Base-by-base conservation (phyloP, 1,284 basidiomycete genomes). In the Athelia sp. region DNA sequence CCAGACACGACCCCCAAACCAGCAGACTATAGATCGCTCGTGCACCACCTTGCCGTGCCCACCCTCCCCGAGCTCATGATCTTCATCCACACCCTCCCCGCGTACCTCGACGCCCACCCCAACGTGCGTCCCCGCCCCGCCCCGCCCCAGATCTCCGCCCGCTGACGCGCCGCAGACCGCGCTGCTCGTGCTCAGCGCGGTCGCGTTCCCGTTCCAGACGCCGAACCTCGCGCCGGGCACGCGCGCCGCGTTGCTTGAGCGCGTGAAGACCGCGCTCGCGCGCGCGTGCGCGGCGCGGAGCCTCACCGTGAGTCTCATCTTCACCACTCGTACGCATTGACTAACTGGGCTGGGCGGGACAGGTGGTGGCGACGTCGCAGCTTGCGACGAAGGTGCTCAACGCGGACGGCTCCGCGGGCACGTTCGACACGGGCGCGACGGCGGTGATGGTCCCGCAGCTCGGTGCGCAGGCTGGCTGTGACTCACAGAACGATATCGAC, bases 331-430 rank as follows among this genome's bases (percentile, higher is more conserved):
- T 29, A 29, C 13, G 26, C 26, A 13, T 13, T 4, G 26, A 29
- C 26, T 44, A 34, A 46, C 45, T 45, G 31, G 18, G 45, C 23
- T 46, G 47, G 36, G 23, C 14, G 15, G 29, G 24, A 38, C 49
- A 88, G 85, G 70, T 85, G 43, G 68, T 87, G 43, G 70, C 75
- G 31, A 87, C 84, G 3, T 81, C 80, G 32, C 86, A 89, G 61
- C 70, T 88, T 51, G 73, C 81, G 9, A 87, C 81, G 0, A 87
- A 84, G 58, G 66, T 87, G 54, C 62, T 86, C 44, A 75, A 78
- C 48, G 64, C 70, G 4, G 81, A 87, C 58, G 87, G 85, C 43
- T 69, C 78, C 18, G 56, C 73, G 23, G 82, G 80, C 46, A 84
- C 67, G 45, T 87, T 83, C 54, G 80, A 85, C 52, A 76, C 77